Evolutionary conservation across 352 stramenopile species (phyloP).

Genomic region (Elongisporangium senticosum): DNA sequence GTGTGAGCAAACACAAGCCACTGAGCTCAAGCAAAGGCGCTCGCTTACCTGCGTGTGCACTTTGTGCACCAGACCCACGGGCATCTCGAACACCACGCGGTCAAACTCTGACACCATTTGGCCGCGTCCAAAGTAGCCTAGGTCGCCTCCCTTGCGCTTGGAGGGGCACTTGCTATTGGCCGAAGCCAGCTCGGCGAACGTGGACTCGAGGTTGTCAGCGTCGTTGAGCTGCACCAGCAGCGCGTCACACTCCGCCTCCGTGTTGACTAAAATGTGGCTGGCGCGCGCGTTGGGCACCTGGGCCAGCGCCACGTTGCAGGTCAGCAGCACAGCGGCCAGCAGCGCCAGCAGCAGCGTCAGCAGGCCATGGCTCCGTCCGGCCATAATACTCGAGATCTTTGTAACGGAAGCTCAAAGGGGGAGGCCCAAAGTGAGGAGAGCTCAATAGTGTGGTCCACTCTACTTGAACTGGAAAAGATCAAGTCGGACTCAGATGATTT

Average conservation of each 20-base stretch:
- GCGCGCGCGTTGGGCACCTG: constrained; percentile 40
- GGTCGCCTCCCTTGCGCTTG: constrained; percentile 44
- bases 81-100: constrained; percentile 67
- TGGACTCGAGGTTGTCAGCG: constrained; percentile 35
- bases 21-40: neutral
- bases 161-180: constrained; percentile 73
- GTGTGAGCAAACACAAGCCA: constrained; percentile 2
- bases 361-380: neutral
- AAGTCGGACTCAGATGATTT: neutral
- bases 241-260: constrained; percentile 49
- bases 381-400: neutral
- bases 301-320: constrained; percentile 8
- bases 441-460: neutral
- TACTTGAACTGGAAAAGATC: neutral
- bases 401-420: neutral
- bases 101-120: constrained; percentile 79
- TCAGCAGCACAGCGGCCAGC: constrained; percentile 23
- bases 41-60: constrained; percentile 59
- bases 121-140: constrained; percentile 62
- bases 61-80: constrained; percentile 64
- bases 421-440: neutral
- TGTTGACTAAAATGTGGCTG: constrained; percentile 74
- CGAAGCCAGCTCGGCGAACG: constrained; percentile 53
- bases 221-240: constrained; percentile 37
- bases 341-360: constrained; percentile 19